A percentile compares a stretch with the other conserved stretches of the same genome.
phyloP scores from a whole-genome alignment of 2,329 filamentous ascomycete species.

The Diaporthe longicolla region DNA sequence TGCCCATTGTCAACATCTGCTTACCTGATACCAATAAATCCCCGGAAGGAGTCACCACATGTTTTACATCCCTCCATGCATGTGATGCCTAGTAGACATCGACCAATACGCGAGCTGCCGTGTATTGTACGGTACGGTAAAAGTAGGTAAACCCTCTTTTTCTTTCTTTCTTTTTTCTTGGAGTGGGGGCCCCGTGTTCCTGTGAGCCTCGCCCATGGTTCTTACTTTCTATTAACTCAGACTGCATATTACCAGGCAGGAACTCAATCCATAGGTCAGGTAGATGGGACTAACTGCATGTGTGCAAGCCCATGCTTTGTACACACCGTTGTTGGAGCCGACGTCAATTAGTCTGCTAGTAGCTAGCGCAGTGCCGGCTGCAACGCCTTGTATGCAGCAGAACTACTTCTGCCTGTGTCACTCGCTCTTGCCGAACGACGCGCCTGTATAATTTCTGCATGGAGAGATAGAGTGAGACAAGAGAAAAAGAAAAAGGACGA shows the following conservation, averaged over 20 bases:
- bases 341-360: neutral
- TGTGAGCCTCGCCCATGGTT: neutral
- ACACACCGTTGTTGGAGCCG: slow-evolving; percentile 3
- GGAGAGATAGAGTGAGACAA: neutral
- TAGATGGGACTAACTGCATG: neutral
- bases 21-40: neutral
- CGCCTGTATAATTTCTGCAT: neutral
- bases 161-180: too few relatives aligned
- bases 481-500: neutral
- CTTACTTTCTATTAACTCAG: neutral
- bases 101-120: neutral
- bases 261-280: neutral
- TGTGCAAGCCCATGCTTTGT: neutral
- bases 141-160: too few relatives aligned
- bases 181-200: too few relatives aligned
- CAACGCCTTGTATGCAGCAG: neutral
- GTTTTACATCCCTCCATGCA: neutral
- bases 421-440: neutral
- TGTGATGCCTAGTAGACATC: neutral
- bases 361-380: neutral
- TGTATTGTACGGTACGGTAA: neutral
- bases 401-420: neutral
- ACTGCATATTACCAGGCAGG: neutral
- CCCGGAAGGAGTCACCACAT: neutral
- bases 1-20: neutral